These are phyloP conservation scores for Phytophthora quininea DNA, from an alignment of 352 stramenopile species.

Conservation along the genomic window DNA sequence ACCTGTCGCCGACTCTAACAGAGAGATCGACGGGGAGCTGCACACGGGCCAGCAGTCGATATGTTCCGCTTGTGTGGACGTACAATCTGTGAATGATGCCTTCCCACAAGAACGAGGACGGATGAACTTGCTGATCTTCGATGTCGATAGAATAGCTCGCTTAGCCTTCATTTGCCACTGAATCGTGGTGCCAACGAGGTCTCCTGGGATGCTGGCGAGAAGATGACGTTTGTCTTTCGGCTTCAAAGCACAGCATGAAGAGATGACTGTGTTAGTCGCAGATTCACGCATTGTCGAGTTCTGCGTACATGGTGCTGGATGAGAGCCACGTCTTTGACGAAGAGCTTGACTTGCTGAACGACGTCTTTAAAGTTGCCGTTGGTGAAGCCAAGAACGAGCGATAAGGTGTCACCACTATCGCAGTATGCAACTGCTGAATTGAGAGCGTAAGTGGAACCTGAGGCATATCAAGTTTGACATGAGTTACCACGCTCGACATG, in stretches of 20 bases:
- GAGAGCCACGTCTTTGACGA: slow-evolving; percentile 23
- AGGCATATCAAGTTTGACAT: not conserved
- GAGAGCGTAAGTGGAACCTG: slow-evolving; percentile 11
- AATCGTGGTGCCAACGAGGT: slow-evolving; percentile 4
- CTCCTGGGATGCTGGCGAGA: slow-evolving; percentile 5
- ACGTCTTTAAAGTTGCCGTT: not conserved
- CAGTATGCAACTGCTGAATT: slow-evolving; percentile 32
- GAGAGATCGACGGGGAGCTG: slow-evolving; percentile 1
- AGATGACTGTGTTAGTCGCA: not conserved
- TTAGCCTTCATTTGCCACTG: slow-evolving; percentile 18
- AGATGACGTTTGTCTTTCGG: slow-evolving; percentile 23
- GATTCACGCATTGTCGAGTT: not conserved
- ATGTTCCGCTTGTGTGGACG: slow-evolving; percentile 26
- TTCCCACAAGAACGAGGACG: slow-evolving; percentile 18
- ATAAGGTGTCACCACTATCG: slow-evolving; percentile 23
- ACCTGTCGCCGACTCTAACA: not conserved
- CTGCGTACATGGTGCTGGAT: slow-evolving; percentile 25
- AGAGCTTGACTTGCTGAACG: slow-evolving; percentile 16
- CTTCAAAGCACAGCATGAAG: slow-evolving; percentile 5
- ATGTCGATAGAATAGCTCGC: not conserved
- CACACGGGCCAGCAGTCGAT: slow-evolving; percentile 20
- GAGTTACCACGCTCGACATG: not conserved
- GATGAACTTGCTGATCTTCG: not conserved
- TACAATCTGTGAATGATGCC: slow-evolving; percentile 25
- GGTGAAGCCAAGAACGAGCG: slow-evolving; percentile 9